phyloP scores from a whole-genome alignment of 306 rosid species.

The Trichosanthes cucumerina region DNA sequence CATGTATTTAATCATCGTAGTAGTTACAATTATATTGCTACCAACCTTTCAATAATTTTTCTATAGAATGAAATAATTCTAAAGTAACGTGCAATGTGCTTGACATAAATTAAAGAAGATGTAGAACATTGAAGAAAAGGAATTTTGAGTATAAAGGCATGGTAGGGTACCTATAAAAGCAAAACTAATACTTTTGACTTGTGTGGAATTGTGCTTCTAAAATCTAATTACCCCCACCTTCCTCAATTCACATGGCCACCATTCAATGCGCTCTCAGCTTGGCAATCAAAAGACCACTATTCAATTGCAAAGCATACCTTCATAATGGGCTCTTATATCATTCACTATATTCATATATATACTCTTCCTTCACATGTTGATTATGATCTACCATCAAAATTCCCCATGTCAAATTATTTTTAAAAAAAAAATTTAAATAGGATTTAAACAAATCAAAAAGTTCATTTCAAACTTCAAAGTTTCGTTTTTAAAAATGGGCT shows the following conservation, averaged over 20 bases:
- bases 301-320: background rate
- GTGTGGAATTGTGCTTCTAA: background rate
- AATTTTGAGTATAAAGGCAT: background rate
- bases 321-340: background rate
- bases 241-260: background rate
- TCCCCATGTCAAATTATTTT: too few species aligned
- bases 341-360: background rate
- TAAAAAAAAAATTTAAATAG: too few species aligned
- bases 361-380: background rate
- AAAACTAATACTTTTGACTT: background rate
- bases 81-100: background rate
- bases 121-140: background rate
- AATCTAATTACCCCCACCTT: background rate
- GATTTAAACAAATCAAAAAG: too few species aligned
- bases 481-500: too few species aligned
- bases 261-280: background rate
- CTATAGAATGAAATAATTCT: too few species aligned
- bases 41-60: too few species aligned
- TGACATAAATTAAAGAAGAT: background rate
- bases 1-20: background rate
- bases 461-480: too few species aligned
- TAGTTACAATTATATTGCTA: too few species aligned
- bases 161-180: background rate
- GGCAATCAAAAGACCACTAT: background rate
- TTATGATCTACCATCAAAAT: background rate